Percentiles rank a stretch among this genome's conserved stretches.
Conservation (phyloP, 108 stramenopile genomes). For the Nitzschia inconspicua region DNA sequence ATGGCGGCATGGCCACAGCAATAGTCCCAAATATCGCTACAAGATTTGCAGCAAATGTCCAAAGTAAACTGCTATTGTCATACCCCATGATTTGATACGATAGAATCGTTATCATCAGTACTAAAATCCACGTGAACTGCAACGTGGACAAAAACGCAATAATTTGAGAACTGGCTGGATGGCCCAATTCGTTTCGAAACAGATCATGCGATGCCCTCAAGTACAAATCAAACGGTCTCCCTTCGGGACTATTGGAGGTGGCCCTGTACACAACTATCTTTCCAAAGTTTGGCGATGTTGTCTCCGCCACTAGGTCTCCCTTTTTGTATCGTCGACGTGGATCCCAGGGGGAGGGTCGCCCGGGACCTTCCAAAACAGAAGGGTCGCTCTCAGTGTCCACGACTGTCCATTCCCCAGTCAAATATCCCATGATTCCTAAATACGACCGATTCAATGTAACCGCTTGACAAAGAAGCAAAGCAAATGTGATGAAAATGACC, state of each 20-base stretch:
- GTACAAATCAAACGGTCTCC: constrained; percentile 61
- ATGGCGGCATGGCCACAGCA: constrained; percentile 14
- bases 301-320: constrained; percentile 47
- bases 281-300: constrained; percentile 7
- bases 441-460: constrained; percentile 62
- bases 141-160: constrained; percentile 41
- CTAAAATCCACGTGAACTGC: constrained; percentile 30
- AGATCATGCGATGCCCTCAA: constrained; percentile 59
- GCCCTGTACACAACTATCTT: constrained; percentile 50
- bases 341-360: constrained; percentile 54
- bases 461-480: constrained; percentile 55
- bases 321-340: constrained; percentile 67
- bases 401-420: constrained; percentile 65
- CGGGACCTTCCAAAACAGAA: background rate
- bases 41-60: constrained; percentile 35
- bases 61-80: constrained; percentile 10
- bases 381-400: constrained; percentile 16
- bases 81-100: constrained; percentile 12
- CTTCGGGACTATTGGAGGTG: constrained; percentile 62
- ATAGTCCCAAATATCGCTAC: constrained; percentile 28
- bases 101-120: constrained; percentile 18
- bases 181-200: constrained; percentile 67
- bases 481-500: constrained; percentile 26
- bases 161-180: constrained; percentile 50
- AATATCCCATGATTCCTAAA: constrained; percentile 66